Evolutionary conservation across 2,329 filamentous ascomycete species (phyloP).

Genomic region (Talaromyces sp.): DNA sequence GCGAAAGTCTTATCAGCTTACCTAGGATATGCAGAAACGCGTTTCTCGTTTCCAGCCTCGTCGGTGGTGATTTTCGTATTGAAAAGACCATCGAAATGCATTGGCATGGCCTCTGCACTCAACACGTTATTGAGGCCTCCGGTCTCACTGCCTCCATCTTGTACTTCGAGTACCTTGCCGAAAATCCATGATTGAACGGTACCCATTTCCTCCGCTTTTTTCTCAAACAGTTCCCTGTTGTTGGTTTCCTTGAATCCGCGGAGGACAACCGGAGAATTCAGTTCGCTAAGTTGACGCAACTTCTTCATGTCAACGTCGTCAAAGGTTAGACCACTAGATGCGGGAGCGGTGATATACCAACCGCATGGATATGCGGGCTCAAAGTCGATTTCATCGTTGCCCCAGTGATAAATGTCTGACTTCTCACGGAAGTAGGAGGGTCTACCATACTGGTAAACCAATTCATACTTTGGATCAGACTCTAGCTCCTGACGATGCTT

Average conservation of each 20-base stretch:
- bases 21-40: constrained; percentile 3
- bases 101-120: constrained; percentile 13
- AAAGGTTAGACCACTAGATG: neutral
- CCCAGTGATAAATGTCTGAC: constrained; percentile 14
- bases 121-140: constrained; percentile 15
- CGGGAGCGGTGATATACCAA: constrained; percentile 3
- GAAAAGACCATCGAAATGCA: constrained; percentile 18
- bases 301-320: constrained; percentile 9
- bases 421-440: constrained; percentile 14
- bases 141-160: constrained; percentile 11
- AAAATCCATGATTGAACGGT: constrained; percentile 13
- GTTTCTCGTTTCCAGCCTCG: constrained; percentile 8
- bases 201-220: constrained; percentile 10
- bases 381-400: constrained; percentile 12
- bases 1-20: neutral
- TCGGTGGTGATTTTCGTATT: constrained; percentile 15
- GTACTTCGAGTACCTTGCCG: constrained; percentile 12
- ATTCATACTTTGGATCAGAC: constrained; percentile 5
- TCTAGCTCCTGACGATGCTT: constrained; percentile 1
- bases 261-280: constrained; percentile 11
- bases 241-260: constrained; percentile 8
- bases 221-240: constrained; percentile 10
- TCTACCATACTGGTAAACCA: constrained; percentile 12
- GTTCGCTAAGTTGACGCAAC: constrained; percentile 5
- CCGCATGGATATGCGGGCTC: constrained; percentile 14